A percentile compares a stretch with the other conserved stretches of the same genome.
Conservation (phyloP, 805 yeast species). For the Schwanniomyces pseudopolymorphus region DNA sequence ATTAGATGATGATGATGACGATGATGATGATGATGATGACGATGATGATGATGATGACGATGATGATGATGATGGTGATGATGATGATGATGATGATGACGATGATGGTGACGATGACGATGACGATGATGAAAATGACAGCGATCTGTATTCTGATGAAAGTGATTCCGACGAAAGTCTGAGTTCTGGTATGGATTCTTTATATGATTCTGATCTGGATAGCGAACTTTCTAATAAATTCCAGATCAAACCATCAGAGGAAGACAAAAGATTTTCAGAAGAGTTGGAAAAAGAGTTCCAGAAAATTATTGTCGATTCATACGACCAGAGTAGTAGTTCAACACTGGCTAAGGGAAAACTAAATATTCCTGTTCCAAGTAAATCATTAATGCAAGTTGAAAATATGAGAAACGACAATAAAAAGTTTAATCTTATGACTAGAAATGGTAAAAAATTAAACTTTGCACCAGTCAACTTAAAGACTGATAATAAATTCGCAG, state of each 20-base stretch:
- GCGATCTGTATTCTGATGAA: slow-evolving; percentile 6
- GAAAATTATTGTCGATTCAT: slow-evolving; percentile 50
- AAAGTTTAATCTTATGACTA: slow-evolving; percentile 54
- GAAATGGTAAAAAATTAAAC: slow-evolving; percentile 46
- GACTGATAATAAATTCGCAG: slow-evolving; percentile 51
- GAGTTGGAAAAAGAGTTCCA: slow-evolving; percentile 59
- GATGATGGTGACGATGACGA: slow-evolving; percentile 11
- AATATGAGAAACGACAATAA: background rate
- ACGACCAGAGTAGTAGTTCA: slow-evolving; percentile 28
- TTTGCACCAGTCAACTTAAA: slow-evolving; percentile 53
- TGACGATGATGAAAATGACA: slow-evolving; percentile 10
- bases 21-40: slow-evolving; percentile 14
- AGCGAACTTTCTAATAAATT: background rate
- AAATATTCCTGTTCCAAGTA: slow-evolving; percentile 15
- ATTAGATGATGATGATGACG: slow-evolving; percentile 10
- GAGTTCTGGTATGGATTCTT: slow-evolving; percentile 14
- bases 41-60: slow-evolving; percentile 15
- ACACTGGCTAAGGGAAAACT: slow-evolving; percentile 12
- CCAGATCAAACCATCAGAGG: slow-evolving; percentile 19
- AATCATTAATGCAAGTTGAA: background rate
- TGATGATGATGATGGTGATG: slow-evolving; percentile 29
- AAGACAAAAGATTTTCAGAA: slow-evolving; percentile 46
- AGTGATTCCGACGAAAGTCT: slow-evolving; percentile 16
- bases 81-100: slow-evolving; percentile 18
- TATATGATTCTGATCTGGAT: slow-evolving; percentile 13